Evolutionary conservation across 2,329 filamentous ascomycete species (phyloP), one percentile per base, ranked within the genome.

Genomic region (Balansia obtecta): DNA sequence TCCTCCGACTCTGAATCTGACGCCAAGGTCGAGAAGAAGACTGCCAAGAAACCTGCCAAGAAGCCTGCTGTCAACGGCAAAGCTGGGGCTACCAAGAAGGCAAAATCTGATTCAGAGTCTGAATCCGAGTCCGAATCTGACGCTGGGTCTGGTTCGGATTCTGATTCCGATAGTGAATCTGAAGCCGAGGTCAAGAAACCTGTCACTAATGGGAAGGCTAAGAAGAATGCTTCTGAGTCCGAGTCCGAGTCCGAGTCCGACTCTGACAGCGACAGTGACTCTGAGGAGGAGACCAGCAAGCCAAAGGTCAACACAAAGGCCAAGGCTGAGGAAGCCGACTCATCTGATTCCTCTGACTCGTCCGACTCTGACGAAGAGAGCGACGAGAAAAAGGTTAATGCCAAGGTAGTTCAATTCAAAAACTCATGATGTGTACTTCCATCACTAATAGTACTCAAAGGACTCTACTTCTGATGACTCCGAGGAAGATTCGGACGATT

Each of bases 111-210:
- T 8, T 27, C 27, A 27, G 27, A 50, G 32, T 42, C 33, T n/a
- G 46, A 57, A 46, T 55, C 58, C 46, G 59, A 63, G 53, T 61
- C 64, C 46, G 62, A 48, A 13, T 48, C 46, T 11, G 45, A 46
- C 8, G 37, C 33, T 5, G 46, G 40, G 0, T 41, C 37, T 7
- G 44, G 63, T 39, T 57, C 59, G 18, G 61, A 58, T 45, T 67
- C 63, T n/a, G 66, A 66, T 56, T 66, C 68, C 27, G 67, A 70
- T 48, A 64, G 65, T 18, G 68, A 70, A 45, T 60, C 60, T 40
- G 65, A 70, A 46, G 63, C 65, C 15, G 64, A 68, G 55, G 64
- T 65, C 57, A 30, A 37, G 38, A 62, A 64, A 55, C 57, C 46
- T 45, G 48, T 47, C 15, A 52, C 53, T 50, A 49, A 52, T 16